These are phyloP conservation scores for Exidia glandulosa DNA, from an alignment of 768 basidiomycete species.

Conservation along the genomic window DNA sequence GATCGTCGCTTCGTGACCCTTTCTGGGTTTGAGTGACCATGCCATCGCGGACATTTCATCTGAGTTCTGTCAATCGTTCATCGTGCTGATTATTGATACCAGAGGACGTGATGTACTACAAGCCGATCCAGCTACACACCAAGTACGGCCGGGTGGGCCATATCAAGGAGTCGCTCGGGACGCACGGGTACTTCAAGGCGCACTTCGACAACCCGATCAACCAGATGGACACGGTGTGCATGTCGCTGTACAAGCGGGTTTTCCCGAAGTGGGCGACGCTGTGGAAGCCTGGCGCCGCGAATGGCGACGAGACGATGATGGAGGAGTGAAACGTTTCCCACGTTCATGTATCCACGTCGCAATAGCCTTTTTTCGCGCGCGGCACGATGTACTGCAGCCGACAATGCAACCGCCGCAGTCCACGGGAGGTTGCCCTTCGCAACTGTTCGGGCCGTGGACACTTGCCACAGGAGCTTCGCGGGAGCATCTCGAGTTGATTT, in stretches of 20 bases:
- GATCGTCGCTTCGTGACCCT: not conserved
- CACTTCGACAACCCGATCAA: constrained; percentile 86
- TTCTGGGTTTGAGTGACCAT: not conserved
- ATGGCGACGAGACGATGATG: constrained; percentile 12
- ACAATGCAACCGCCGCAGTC: too few species aligned
- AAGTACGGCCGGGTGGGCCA: constrained; percentile 87
- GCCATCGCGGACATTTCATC: too few species aligned
- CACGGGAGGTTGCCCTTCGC: too few species aligned
- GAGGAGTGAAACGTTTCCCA: constrained; percentile 3
- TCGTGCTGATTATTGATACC: too few species aligned
- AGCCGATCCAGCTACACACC: constrained; percentile 85
- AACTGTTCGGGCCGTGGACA: too few species aligned
- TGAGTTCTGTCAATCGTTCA: too few species aligned
- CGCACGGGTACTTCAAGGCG: constrained; percentile 97
- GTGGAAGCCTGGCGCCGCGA: constrained; percentile 25
- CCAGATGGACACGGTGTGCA: constrained; percentile 95
- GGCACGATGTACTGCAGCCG: too few species aligned
- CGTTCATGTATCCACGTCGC: not conserved
- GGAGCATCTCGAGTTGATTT: too few species aligned
- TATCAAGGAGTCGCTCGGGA: constrained; percentile 84
- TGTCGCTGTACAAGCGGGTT: constrained; percentile 90
- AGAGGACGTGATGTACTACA: constrained; percentile 86
- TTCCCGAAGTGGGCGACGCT: constrained; percentile 76
- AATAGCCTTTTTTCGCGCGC: too few species aligned
- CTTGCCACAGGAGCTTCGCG: too few species aligned